Evolutionary conservation across 768 basidiomycete species (phyloP).

Genomic region (Leccinum broughii): DNA sequence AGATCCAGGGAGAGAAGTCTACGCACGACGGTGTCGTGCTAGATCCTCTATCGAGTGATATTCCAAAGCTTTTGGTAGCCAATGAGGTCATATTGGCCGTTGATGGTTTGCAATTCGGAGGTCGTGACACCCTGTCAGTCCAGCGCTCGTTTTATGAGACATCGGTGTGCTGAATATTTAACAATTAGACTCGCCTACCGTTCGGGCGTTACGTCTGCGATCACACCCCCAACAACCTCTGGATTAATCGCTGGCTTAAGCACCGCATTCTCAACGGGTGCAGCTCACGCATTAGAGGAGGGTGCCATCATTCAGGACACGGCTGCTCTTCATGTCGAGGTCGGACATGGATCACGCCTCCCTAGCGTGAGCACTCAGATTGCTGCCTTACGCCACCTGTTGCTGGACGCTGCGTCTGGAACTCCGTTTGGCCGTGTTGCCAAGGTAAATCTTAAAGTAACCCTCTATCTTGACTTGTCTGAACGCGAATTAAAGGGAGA

Average conservation of each 20-base stretch:
- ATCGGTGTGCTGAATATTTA: constrained; percentile 6
- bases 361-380: constrained; percentile 81
- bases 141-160: constrained; percentile 1
- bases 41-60: constrained; percentile 38
- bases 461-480: background rate
- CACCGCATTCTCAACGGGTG: constrained; percentile 56
- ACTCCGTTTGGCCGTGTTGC: constrained; percentile 43
- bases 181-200: constrained; percentile 62
- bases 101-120: constrained; percentile 72
- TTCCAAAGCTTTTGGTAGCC: constrained; percentile 38
- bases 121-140: constrained; percentile 55
- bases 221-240: constrained; percentile 53
- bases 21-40: constrained; percentile 60
- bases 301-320: constrained; percentile 62
- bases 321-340: constrained; percentile 59
- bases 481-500: constrained; percentile 46
- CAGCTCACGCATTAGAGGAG: constrained; percentile 52
- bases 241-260: constrained; percentile 60
- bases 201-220: constrained; percentile 60
- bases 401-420: constrained; percentile 39
- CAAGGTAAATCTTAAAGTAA: constrained; percentile 36
- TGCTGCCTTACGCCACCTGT: constrained; percentile 63
- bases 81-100: constrained; percentile 55
- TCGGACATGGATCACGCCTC: constrained; percentile 41
- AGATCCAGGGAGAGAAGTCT: constrained; percentile 52